These are phyloP conservation scores for Cnidoscolus chayamansa DNA, from an alignment of 441 rosid genomes.

Conservation along the genomic window DNA sequence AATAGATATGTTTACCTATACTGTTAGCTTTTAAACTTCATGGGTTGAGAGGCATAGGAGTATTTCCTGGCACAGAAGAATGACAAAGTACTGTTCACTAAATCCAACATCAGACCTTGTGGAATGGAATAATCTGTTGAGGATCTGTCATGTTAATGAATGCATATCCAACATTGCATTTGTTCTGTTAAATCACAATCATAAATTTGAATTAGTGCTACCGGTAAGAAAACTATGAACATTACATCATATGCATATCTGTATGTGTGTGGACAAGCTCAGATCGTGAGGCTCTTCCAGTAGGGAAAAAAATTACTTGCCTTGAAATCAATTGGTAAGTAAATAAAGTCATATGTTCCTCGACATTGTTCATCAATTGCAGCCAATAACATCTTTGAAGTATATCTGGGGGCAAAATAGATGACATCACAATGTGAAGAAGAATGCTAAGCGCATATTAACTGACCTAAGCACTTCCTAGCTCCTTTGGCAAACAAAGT, in stretches of 20 bases:
- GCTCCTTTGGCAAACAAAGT: slow-evolving; percentile 1
- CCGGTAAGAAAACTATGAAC: neutral
- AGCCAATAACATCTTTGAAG: slow-evolving; percentile 75
- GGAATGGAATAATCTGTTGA: slow-evolving; percentile 54
- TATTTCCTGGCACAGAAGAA: neutral
- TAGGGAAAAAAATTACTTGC: slow-evolving; percentile 27
- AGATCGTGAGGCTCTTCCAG: neutral
- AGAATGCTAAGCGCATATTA: neutral
- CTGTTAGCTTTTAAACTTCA: slow-evolving; percentile 7
- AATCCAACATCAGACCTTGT: slow-evolving; percentile 44
- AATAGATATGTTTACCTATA: slow-evolving; percentile 11
- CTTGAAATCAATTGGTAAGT: slow-evolving; percentile 78
- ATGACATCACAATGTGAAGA: neutral
- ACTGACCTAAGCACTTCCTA: neutral
- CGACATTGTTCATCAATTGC: slow-evolving; percentile 65
- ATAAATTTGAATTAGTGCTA: slow-evolving; percentile 18
- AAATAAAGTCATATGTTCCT: slow-evolving; percentile 69
- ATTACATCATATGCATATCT: neutral
- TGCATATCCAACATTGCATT: slow-evolving; percentile 85
- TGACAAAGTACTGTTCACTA: neutral
- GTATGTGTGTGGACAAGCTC: neutral
- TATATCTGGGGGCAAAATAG: slow-evolving; percentile 43
- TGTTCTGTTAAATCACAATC: slow-evolving; percentile 47
- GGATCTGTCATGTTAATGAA: slow-evolving; percentile 76
- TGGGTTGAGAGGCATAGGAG: neutral